phyloP scores from a whole-genome alignment of 352 stramenopile species.

The Aphanomyces euteiches region DNA sequence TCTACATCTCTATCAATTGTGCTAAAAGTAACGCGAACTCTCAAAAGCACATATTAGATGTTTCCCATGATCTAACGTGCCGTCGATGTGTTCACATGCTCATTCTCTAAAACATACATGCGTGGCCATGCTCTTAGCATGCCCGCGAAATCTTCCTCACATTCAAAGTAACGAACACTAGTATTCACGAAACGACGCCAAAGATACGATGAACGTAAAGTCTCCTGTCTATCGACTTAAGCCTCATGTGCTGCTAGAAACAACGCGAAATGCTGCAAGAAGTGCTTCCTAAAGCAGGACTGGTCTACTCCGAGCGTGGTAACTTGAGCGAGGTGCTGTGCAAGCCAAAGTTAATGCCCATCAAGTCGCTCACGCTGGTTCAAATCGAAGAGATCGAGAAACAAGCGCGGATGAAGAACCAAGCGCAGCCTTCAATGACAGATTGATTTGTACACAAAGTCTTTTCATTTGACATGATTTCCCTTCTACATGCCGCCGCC shows the following conservation, averaged over 20 bases:
- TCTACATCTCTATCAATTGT: constrained; percentile 30
- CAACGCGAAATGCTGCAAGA: constrained; percentile 69
- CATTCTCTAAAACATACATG: no score
- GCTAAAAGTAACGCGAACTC: constrained; percentile 30
- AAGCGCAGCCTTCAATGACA: neutral
- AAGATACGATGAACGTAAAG: constrained; percentile 18
- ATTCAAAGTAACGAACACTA: no score
- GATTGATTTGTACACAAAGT: neutral
- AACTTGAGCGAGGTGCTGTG: constrained; percentile 83
- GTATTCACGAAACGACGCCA: no score
- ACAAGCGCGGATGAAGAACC: constrained; percentile 39
- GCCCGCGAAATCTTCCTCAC: neutral
- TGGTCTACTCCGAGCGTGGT: constrained; percentile 86
- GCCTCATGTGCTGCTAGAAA: constrained; percentile 34
- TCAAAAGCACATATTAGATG: constrained; percentile 34
- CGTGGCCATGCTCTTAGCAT: neutral
- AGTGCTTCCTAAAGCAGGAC: constrained; percentile 79
- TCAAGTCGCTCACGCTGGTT: constrained; percentile 83
- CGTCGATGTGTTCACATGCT: constrained; percentile 31
- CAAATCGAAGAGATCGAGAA: constrained; percentile 84
- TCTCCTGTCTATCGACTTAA: neutral
- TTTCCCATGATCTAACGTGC: constrained; percentile 30
- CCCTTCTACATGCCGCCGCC: constrained; percentile 60
- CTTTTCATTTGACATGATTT: no score
- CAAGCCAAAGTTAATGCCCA: constrained; percentile 87